phyloP scores from a whole-genome alignment of 352 stramenopile genomes.

The Globisporangium lucens region DNA sequence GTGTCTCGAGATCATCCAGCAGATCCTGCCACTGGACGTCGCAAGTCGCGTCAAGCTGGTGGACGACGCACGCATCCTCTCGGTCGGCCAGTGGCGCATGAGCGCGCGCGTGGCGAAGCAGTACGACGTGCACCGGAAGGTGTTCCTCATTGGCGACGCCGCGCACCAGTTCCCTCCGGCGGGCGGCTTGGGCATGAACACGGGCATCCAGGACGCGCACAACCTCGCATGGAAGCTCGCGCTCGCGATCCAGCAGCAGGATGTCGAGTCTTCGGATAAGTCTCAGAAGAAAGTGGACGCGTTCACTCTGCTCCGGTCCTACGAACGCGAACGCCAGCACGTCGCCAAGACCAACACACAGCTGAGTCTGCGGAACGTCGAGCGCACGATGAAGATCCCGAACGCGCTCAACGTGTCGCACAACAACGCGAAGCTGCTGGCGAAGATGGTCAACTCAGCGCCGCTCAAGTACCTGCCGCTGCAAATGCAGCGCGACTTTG shows the following conservation, averaged over 20 bases:
- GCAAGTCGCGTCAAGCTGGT: neutral
- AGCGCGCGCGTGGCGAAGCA: slow-evolving; percentile 86
- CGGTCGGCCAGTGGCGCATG: slow-evolving; percentile 92
- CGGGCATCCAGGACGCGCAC: slow-evolving; percentile 89
- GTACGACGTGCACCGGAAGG: slow-evolving; percentile 61
- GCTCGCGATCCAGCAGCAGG: slow-evolving; percentile 44
- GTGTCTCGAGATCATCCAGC: slow-evolving; percentile 53
- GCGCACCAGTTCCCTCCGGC: slow-evolving; percentile 92
- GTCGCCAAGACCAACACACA: slow-evolving; percentile 77
- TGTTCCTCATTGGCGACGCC: slow-evolving; percentile 91
- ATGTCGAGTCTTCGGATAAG: neutral
- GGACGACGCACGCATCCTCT: slow-evolving; percentile 79
- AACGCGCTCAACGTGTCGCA: slow-evolving; percentile 80
- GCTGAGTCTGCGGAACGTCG: slow-evolving; percentile 82
- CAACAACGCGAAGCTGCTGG: slow-evolving; percentile 62
- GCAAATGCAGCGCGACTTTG: slow-evolving; percentile 49
- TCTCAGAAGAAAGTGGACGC: slow-evolving; percentile 8
- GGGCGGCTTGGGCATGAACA: slow-evolving; percentile 93
- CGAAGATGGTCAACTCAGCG: slow-evolving; percentile 55
- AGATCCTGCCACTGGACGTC: slow-evolving; percentile 34
- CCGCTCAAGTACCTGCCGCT: slow-evolving; percentile 59
- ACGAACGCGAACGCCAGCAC: slow-evolving; percentile 75
- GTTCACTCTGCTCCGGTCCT: slow-evolving; percentile 59
- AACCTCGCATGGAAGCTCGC: slow-evolving; percentile 93
- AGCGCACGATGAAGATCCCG: slow-evolving; percentile 83